phyloP scores from a whole-genome alignment of 2,329 filamentous ascomycete genomes.

The Claviceps purpurea region DNA sequence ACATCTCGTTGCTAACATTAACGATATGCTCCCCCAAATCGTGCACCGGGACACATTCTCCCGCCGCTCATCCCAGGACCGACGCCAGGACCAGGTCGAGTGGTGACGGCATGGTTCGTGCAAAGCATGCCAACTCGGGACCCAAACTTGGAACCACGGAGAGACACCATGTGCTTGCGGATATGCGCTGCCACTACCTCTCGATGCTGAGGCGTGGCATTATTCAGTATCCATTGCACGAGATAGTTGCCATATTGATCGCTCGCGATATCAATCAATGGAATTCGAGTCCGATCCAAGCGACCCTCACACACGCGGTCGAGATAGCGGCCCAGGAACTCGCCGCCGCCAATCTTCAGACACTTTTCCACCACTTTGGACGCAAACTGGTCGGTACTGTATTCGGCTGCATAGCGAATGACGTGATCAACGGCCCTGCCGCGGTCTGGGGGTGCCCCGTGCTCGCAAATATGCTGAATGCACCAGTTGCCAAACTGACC shows the following conservation, averaged over 20 bases:
- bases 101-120: slow-evolving; percentile 82
- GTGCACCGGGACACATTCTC: slow-evolving; percentile 39
- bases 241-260: slow-evolving; percentile 99
- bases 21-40: slow-evolving; percentile 46
- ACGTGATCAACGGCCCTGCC: slow-evolving; percentile 92
- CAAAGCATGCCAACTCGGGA: slow-evolving; percentile 98
- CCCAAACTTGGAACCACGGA: slow-evolving; percentile 95
- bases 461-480: slow-evolving; percentile 98
- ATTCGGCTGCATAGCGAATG: slow-evolving; percentile 82
- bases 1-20: slow-evolving; percentile 21
- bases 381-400: slow-evolving; percentile 97
- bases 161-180: slow-evolving; percentile 97
- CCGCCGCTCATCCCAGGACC: slow-evolving; percentile 49
- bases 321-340: slow-evolving; percentile 86
- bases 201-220: slow-evolving; percentile 74
- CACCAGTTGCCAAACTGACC: slow-evolving; percentile 99
- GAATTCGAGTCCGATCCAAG: slow-evolving; percentile 83
- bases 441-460: slow-evolving; percentile 80
- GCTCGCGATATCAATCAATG: slow-evolving; percentile 92
- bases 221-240: slow-evolving; percentile 90
- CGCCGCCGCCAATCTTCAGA: slow-evolving; percentile 82
- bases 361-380: slow-evolving; percentile 99
- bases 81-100: slow-evolving; percentile 73
- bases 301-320: slow-evolving; percentile 88
- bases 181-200: slow-evolving; percentile 91